phyloP scores from a whole-genome alignment of 495 filamentous ascomycete species.

The Neurospora tetraspora region DNA sequence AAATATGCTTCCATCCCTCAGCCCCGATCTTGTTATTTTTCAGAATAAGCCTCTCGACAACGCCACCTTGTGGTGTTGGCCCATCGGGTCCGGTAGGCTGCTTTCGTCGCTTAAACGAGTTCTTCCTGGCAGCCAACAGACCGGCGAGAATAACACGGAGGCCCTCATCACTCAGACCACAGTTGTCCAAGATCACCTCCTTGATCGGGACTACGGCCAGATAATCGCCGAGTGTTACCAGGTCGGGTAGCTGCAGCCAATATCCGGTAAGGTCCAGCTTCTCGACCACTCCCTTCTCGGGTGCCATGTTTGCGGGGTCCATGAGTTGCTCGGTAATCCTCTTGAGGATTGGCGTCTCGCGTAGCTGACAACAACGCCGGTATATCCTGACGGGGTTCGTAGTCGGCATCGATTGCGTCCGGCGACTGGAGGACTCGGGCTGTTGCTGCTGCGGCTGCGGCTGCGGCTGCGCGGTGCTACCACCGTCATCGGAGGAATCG shows the following conservation, averaged over 20 bases:
- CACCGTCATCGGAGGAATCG: constrained; percentile 31
- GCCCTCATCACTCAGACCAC: constrained; percentile 75
- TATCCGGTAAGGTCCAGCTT: constrained; percentile 78
- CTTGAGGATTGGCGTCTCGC: constrained; percentile 83
- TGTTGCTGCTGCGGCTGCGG: neutral
- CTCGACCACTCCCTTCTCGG: constrained; percentile 58
- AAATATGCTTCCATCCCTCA: constrained; percentile 88
- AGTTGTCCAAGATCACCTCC: constrained; percentile 75
- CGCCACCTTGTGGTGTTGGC: constrained; percentile 43
- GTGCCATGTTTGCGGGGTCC: constrained; percentile 49
- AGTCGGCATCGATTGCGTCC: constrained; percentile 57
- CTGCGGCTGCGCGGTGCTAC: constrained; percentile 7
- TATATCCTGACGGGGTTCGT: constrained; percentile 92
- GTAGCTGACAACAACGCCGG: constrained; percentile 82
- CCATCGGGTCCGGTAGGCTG: constrained; percentile 25
- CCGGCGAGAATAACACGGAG: constrained; percentile 79
- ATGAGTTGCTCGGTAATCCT: constrained; percentile 79
- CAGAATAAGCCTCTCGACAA: constrained; percentile 79
- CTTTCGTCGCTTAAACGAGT: constrained; percentile 35
- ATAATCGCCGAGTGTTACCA: constrained; percentile 84
- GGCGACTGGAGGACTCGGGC: constrained; percentile 26
- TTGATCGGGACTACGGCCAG: constrained; percentile 86
- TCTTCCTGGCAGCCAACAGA: constrained; percentile 67
- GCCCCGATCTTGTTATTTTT: constrained; percentile 82
- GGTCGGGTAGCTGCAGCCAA: constrained; percentile 69